These are phyloP conservation scores for Sporormia fimetaria DNA, from an alignment of 495 filamentous ascomycete species.

Conservation along the genomic window DNA sequence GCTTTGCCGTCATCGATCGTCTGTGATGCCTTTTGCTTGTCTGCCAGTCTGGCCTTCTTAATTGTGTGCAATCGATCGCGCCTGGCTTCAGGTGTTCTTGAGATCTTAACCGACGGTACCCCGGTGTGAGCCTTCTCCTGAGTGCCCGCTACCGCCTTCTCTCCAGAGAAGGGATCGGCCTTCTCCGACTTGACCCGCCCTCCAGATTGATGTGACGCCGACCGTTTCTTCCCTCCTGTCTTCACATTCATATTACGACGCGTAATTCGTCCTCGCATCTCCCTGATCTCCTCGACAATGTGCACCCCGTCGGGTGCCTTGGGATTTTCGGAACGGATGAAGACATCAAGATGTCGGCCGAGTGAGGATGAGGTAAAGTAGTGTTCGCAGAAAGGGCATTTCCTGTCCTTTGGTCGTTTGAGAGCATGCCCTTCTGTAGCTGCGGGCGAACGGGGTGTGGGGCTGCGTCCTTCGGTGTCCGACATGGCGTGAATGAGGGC, in stretches of 20 bases:
- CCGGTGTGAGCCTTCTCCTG: no score
- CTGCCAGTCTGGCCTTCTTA: constrained; percentile 47
- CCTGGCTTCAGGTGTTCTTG: no score
- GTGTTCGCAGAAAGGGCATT: constrained; percentile 75
- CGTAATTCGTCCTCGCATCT: constrained; percentile 70
- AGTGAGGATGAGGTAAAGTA: constrained; percentile 83
- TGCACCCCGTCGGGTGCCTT: constrained; percentile 75
- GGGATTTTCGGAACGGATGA: constrained; percentile 77
- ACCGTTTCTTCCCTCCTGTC: constrained; percentile 46
- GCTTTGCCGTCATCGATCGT: constrained; percentile 63
- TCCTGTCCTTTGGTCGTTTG: constrained; percentile 58
- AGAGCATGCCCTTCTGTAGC: no score
- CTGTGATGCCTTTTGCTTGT: constrained; percentile 45
- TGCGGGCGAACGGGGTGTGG: no score
- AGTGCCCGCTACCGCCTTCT: no score
- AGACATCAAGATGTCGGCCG: constrained; percentile 84
- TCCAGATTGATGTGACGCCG: constrained; percentile 16
- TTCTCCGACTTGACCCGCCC: constrained; percentile 16
- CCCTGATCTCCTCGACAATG: constrained; percentile 75
- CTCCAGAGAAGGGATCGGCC: no score
- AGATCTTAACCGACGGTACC: no score
- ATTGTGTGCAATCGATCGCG: constrained; percentile 33
- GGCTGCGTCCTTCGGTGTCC: no score
- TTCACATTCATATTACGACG: constrained; percentile 61
- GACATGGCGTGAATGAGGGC: no score